A percentile compares a stretch with the other conserved stretches of the same genome.
phyloP scores from a whole-genome alignment of 1,284 basidiomycete species.

The Anthracocystis walkeri region DNA sequence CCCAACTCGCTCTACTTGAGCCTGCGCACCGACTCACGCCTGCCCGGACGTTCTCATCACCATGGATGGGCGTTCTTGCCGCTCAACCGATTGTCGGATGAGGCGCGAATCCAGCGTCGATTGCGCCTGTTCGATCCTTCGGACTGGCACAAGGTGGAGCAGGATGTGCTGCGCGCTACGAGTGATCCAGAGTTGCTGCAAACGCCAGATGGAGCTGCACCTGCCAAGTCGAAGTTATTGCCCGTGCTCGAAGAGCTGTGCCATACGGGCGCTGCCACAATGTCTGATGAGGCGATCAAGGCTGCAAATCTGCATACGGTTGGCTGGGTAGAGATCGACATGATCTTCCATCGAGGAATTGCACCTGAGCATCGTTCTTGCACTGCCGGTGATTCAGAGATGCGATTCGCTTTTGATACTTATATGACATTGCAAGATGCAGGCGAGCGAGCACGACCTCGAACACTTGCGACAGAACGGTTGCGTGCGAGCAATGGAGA shows the following conservation, averaged over 20 bases:
- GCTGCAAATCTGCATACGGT: conserved; percentile 37
- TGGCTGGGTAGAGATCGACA: conserved; percentile 58
- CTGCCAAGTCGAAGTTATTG: conserved; percentile 18
- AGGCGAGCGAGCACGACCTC: conserved; percentile 48
- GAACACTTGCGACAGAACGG: conserved; percentile 23
- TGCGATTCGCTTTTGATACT: conserved; percentile 60
- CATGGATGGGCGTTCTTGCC: conserved; percentile 53
- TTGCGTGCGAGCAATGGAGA: conserved; percentile 4
- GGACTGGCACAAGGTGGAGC: conserved; percentile 55
- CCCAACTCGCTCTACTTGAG: conserved; percentile 49
- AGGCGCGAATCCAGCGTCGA: conserved; percentile 34
- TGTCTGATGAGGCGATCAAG: conserved; percentile 29
- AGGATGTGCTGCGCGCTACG: conserved; percentile 51
- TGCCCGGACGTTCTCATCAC: conserved; percentile 53
- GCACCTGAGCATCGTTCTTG: conserved; percentile 52
- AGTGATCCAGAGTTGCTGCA: conserved; percentile 39
- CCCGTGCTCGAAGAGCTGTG: conserved; percentile 57
- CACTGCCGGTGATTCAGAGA: conserved; percentile 55
- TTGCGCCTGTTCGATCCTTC: conserved; percentile 48
- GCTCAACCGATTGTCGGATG: conserved; percentile 56
- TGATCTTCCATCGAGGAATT: conserved; percentile 59
- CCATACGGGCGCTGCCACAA: conserved; percentile 16
- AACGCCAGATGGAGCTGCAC: conserved; percentile 6
- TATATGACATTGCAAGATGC: conserved; percentile 52
- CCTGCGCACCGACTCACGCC: conserved; percentile 54